These are phyloP conservation scores for Ceratonia siliqua DNA, from an alignment of 306 rosid species.

Conservation along the genomic window DNA sequence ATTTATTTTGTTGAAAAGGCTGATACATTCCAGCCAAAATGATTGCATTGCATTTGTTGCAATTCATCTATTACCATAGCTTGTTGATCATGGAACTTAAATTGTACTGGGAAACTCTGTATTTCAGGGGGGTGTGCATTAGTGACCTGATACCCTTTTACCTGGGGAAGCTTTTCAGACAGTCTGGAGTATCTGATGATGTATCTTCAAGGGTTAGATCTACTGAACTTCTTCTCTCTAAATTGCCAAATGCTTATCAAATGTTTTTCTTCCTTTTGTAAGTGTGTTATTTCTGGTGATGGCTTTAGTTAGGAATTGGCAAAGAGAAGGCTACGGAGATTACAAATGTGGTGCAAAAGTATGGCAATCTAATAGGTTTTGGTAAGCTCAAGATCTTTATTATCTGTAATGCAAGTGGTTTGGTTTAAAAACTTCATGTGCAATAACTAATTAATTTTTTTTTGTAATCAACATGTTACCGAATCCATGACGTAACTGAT, in stretches of 20 bases:
- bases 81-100: constrained; percentile 12
- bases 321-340: constrained; percentile 58
- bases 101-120: background rate
- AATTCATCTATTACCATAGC: background rate
- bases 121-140: constrained; percentile 70
- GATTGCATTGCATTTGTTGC: background rate
- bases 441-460: background rate
- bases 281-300: constrained; percentile 17
- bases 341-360: constrained; percentile 53
- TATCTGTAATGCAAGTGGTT: constrained; percentile 11
- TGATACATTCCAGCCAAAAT: background rate
- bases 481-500: background rate
- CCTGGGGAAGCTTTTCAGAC: constrained; percentile 63
- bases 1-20: background rate
- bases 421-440: background rate
- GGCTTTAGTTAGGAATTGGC: constrained; percentile 61
- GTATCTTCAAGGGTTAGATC: constrained; percentile 54
- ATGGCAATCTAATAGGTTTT: constrained; percentile 68
- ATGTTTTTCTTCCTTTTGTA: constrained; percentile 1
- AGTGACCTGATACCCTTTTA: constrained; percentile 72
- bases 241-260: background rate
- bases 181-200: constrained; percentile 56
- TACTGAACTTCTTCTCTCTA: constrained; percentile 15
- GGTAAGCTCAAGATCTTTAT: constrained; percentile 44
- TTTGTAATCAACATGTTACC: background rate